A percentile compares a stretch with the other conserved stretches of the same genome.
Conservation (phyloP, 1,284 basidiomycete genomes). For the Ustilago shanxiensis region DNA sequence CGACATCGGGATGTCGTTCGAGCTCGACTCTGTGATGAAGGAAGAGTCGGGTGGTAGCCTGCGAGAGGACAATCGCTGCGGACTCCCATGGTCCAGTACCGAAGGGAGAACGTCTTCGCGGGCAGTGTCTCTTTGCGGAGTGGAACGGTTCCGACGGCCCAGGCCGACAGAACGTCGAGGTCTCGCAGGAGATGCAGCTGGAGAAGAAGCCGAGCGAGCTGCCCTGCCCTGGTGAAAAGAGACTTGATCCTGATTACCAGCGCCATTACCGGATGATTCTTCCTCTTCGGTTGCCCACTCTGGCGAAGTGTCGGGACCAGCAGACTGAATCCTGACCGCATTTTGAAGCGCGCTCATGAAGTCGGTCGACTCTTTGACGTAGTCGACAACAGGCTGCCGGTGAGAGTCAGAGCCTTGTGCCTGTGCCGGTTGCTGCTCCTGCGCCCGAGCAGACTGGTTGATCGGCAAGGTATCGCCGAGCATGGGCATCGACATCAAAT, state of each 20-base stretch:
- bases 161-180: conserved; percentile 4
- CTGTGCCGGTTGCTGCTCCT: not conserved
- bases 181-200: conserved; percentile 24
- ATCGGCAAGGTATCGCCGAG: conserved; percentile 15
- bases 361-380: conserved; percentile 42
- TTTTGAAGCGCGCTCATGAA: conserved; percentile 48
- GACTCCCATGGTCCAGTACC: conserved; percentile 36
- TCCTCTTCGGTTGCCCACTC: conserved; percentile 52
- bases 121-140: not conserved
- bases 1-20: conserved; percentile 45
- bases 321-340: conserved; percentile 22
- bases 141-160: not conserved
- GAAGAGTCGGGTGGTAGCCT: conserved; percentile 43
- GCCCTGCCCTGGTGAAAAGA: conserved; percentile 37
- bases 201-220: conserved; percentile 1
- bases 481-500: conserved; percentile 45
- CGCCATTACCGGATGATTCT: conserved; percentile 19
- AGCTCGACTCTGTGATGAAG: conserved; percentile 34
- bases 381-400: conserved; percentile 37
- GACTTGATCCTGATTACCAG: not conserved
- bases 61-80: conserved; percentile 33
- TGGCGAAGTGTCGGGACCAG: conserved; percentile 18
- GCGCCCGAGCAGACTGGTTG: not conserved
- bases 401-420: not conserved
- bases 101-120: conserved; percentile 28